These are phyloP conservation scores for Phytopythium litorale DNA, from an alignment of 352 stramenopile genomes.

Conservation along the genomic window DNA sequence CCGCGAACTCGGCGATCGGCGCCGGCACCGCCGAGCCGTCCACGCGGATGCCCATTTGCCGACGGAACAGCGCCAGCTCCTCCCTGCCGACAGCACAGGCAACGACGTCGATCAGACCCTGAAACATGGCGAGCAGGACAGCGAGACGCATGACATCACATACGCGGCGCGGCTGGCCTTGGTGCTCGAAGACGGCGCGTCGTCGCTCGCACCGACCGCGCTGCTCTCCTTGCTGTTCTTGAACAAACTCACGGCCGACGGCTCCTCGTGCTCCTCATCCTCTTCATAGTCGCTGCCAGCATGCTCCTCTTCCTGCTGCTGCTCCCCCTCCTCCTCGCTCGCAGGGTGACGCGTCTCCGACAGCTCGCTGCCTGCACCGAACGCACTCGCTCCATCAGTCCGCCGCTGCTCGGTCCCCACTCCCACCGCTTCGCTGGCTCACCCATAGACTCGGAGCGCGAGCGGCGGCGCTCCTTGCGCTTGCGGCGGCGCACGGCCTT, in stretches of 20 bases:
- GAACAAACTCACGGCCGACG: conserved; percentile 49
- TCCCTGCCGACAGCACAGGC: conserved; percentile 26
- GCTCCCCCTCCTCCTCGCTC: conserved; percentile 18
- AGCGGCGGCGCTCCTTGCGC: conserved; percentile 39
- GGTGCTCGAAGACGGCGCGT: background rate
- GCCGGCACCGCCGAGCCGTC: conserved; percentile 56
- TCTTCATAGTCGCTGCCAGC: background rate
- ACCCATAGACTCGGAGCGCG: conserved; percentile 34
- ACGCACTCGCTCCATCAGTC: background rate
- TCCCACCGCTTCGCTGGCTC: background rate
- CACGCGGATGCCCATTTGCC: conserved; percentile 80
- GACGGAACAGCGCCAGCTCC: conserved; percentile 55
- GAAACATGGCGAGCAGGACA: background rate
- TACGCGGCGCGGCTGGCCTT: conserved; percentile 23
- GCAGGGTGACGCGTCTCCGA: conserved; percentile 5
- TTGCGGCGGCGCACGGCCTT: conserved; percentile 41
- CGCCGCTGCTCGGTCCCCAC: too few relatives aligned
- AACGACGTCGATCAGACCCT: background rate
- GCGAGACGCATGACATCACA: background rate
- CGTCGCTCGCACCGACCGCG: conserved; percentile 17
- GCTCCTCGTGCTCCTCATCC: conserved; percentile 19
- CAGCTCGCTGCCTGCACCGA: conserved; percentile 14
- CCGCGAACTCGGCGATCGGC: conserved; percentile 70
- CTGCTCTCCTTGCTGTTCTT: conserved; percentile 20
- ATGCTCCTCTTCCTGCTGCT: conserved; percentile 23